phyloP scores from a whole-genome alignment of 768 basidiomycete genomes.

The Crucibulum laeve region DNA sequence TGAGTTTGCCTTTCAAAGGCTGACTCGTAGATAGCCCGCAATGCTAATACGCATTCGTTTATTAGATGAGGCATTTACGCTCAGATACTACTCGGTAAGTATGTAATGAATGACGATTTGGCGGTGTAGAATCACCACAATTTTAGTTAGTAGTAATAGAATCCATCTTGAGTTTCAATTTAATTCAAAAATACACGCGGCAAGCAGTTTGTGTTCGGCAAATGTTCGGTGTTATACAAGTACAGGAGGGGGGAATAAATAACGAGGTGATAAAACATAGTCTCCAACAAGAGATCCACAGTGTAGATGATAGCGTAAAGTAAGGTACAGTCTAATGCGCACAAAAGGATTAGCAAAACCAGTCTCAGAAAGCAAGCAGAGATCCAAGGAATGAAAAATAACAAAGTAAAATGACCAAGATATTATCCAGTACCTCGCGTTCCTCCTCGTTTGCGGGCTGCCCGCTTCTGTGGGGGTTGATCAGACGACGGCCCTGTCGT shows the following conservation, averaged over 20 bases:
- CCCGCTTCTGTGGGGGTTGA: constrained; percentile 41
- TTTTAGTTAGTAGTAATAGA: no score
- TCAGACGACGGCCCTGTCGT: constrained; percentile 41
- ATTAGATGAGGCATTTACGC: no score
- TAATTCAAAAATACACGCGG: not conserved
- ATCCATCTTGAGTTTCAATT: no score
- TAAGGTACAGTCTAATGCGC: constrained; percentile 32
- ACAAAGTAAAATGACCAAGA: constrained; percentile 8
- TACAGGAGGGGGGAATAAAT: constrained; percentile 21
- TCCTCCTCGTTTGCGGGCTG: constrained; percentile 51
- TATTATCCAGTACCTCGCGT: constrained; percentile 40
- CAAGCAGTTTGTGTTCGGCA: not conserved
- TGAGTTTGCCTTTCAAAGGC: no score
- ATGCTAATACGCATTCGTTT: no score
- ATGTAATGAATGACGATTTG: no score
- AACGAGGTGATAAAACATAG: constrained; percentile 21
- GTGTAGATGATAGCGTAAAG: constrained; percentile 19
- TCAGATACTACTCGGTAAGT: no score
- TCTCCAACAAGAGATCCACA: constrained; percentile 24
- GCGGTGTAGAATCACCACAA: no score
- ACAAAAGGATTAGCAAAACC: constrained; percentile 9
- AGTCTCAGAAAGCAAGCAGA: constrained; percentile 8
- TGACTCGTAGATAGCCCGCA: no score
- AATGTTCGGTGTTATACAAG: constrained; percentile 11
- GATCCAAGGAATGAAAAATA: constrained; percentile 3